These are phyloP conservation scores for Chondrostereum purpureum DNA, from an alignment of 1,284 basidiomycete genomes.

Conservation along the genomic window DNA sequence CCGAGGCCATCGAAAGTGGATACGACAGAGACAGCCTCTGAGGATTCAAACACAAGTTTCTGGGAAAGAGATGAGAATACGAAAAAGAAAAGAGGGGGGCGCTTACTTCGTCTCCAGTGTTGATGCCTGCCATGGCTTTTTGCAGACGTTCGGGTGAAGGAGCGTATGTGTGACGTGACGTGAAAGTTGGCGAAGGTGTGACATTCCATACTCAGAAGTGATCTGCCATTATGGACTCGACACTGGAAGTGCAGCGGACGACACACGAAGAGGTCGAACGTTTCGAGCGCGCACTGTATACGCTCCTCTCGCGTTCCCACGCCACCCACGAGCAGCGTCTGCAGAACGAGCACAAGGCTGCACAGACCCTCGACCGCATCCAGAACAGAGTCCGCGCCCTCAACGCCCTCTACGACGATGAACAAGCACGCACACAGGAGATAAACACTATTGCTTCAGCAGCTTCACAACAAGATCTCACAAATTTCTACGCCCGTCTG, in stretches of 20 bases:
- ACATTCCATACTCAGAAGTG: background rate
- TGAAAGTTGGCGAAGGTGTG: conserved; percentile 8
- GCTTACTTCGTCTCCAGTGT: conserved; percentile 67
- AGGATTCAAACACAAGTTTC: conserved; percentile 98
- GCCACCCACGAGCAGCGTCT: conserved; percentile 60
- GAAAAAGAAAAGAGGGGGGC: conserved; percentile 9
- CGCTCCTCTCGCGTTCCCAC: conserved; percentile 59
- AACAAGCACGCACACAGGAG: conserved; percentile 57
- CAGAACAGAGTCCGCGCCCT: conserved; percentile 62
- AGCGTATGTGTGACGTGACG: conserved; percentile 49
- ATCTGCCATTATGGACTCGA: conserved; percentile 68
- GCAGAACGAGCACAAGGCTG: conserved; percentile 81
- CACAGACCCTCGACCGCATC: conserved; percentile 81
- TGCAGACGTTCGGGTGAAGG: conserved; percentile 26
- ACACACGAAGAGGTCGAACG: conserved; percentile 95
- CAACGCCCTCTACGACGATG: conserved; percentile 69
- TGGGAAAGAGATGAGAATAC: conserved; percentile 20
- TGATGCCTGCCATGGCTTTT: conserved; percentile 76
- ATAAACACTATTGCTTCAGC: conserved; percentile 50
- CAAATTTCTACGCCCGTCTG: conserved; percentile 92
- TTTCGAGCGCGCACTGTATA: conserved; percentile 71
- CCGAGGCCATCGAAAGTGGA: conserved; percentile 90
- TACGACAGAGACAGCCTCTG: conserved; percentile 85
- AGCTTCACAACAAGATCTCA: conserved; percentile 65
- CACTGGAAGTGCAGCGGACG: conserved; percentile 88